Evolutionary conservation across 108 stramenopile genomes (phyloP).

Genomic region (Ochromonas danica): DNA sequence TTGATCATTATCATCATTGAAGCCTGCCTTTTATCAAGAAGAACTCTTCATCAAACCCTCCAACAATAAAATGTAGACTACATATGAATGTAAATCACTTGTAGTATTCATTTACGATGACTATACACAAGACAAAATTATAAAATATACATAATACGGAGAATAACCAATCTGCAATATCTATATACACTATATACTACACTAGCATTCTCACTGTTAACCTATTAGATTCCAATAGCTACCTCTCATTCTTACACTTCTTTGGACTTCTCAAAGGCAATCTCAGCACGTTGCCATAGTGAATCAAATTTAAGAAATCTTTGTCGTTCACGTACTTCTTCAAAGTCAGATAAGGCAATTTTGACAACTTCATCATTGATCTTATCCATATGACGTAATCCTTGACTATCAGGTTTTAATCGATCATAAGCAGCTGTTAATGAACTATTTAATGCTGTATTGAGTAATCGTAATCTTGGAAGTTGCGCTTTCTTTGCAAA

Average conservation of each 20-base stretch:
- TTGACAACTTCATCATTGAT: background rate
- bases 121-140: too few species aligned
- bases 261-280: background rate
- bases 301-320: constrained; percentile 21
- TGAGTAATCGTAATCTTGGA: background rate
- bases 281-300: constrained; percentile 24
- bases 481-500: background rate
- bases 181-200: too few species aligned
- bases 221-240: background rate
- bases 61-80: too few species aligned
- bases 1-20: too few species aligned
- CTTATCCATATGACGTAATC: background rate
- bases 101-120: too few species aligned
- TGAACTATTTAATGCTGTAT: background rate
- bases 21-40: too few species aligned
- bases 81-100: too few species aligned
- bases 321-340: constrained; percentile 32
- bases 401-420: background rate
- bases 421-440: background rate
- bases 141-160: too few species aligned
- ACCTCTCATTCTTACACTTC: background rate
- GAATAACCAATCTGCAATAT: too few species aligned
- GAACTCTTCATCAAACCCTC: too few species aligned
- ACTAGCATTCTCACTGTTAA: too few species aligned
- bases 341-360: constrained; percentile 19